Base-by-base conservation (phyloP, 2,329 filamentous ascomycete species). In the Penicillium sclerotiorum region DNA sequence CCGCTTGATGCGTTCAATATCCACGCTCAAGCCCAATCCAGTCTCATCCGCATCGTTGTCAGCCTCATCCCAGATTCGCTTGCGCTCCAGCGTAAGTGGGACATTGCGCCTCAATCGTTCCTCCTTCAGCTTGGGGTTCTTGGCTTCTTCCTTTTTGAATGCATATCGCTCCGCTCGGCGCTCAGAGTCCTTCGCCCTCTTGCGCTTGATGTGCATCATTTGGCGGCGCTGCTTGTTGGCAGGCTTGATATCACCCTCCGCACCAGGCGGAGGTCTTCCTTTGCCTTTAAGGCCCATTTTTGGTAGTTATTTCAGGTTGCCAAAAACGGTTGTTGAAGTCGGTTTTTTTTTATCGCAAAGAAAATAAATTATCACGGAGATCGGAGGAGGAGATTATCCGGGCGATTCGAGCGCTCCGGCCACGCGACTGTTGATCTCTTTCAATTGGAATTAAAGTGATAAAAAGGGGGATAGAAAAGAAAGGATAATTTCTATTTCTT, bases 1-100 rank as follows among this genome's bases (percentile, higher is more conserved):
- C 56, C 74, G 64, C 62, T 78, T 78, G 58, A 78, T 69, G 43
- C 73, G 68, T 61, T 77, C 75, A 30, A 77, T 72, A 58, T 78
- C 75, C 35, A 79, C 73, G 44, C 70, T 77, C 54, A 74, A 44
- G 28, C 75, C 77, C 37, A 79, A 61, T 20, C 73, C 68, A 40
- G 61, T 63, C 47, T 76, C 73, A 32, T 76, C 74, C 13, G 70
- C 70, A 51, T 77, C 76, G 45, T 73, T 73, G 40, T 85, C 85
- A 42, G 83, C 82, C 45, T 92, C 86, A 63, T 96, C 92, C 90
- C 90, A 97, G 25, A 90, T 85, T 68, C 94, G 84, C 77, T 96
- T 96, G 62, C 85, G 83, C 62, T 96, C 92, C 50, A 96, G 80
- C 0, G 90, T 95, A 47, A 83, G 71, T 0, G 94, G 88, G 36